Evolutionary conservation across 2,329 filamentous ascomycete genomes (phyloP).

Genomic region (Fusarium poae): DNA sequence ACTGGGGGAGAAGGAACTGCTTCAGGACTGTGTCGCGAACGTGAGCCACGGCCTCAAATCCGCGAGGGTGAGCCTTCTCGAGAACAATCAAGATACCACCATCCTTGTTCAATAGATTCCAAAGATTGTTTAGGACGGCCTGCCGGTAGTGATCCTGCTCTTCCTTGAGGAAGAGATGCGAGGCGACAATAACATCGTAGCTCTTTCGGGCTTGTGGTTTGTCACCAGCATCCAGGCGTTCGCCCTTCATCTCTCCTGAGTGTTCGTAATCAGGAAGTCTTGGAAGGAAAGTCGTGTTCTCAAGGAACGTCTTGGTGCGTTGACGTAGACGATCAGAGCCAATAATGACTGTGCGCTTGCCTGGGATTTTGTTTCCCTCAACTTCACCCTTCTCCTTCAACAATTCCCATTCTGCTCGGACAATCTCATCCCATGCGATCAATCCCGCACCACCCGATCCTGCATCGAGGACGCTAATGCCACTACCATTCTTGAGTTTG

Average conservation of each 20-base stretch:
- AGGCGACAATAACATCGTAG: constrained; percentile 91
- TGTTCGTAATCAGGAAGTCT: constrained; percentile 89
- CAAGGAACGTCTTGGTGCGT: constrained; percentile 80
- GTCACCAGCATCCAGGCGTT: constrained; percentile 69
- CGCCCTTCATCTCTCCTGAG: constrained; percentile 69
- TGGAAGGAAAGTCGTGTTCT: constrained; percentile 92
- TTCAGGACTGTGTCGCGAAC: constrained; percentile 84
- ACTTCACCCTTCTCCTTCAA: constrained; percentile 67
- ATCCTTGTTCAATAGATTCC: constrained; percentile 84
- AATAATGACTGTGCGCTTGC: constrained; percentile 84
- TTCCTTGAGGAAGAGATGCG: constrained; percentile 82
- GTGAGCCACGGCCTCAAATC: constrained; percentile 91
- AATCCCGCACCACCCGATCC: constrained; percentile 80
- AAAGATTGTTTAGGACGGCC: constrained; percentile 86
- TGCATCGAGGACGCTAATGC: constrained; percentile 77
- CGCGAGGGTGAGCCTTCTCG: constrained; percentile 91
- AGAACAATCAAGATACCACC: constrained; percentile 89
- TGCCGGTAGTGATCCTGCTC: constrained; percentile 83
- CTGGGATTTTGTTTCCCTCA: constrained; percentile 64
- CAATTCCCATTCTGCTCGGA: constrained; percentile 84
- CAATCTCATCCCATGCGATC: constrained; percentile 81
- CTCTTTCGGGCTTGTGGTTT: constrained; percentile 75
- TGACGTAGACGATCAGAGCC: constrained; percentile 81
- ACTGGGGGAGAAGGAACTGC: constrained; percentile 72
- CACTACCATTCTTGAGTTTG: constrained; percentile 68